These are phyloP conservation scores for Cetradonia linearis DNA, from an alignment of 495 filamentous ascomycete genomes.

Conservation along the genomic window DNA sequence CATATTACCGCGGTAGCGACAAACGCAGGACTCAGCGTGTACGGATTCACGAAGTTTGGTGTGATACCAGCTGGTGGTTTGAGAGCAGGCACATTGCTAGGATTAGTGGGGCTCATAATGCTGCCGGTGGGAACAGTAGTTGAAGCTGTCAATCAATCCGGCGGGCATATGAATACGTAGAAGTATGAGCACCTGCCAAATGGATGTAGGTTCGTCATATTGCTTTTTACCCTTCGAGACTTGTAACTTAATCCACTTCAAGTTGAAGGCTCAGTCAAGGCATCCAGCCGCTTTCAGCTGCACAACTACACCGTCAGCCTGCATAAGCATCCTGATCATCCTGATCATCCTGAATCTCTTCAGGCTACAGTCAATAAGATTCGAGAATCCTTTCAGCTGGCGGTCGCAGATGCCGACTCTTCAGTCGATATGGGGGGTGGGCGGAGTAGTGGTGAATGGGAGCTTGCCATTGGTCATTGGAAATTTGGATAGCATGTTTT, in stretches of 20 bases:
- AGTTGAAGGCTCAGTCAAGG: neutral
- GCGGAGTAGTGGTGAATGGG: neutral
- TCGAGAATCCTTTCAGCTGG: neutral
- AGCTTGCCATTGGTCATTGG: neutral
- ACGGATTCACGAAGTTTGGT: conserved; percentile 7
- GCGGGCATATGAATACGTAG: neutral
- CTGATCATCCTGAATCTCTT: neutral
- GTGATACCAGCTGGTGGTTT: conserved; percentile 3
- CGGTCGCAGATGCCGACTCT: neutral
- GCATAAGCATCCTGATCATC: neutral
- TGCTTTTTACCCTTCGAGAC: neutral
- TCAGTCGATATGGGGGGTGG: neutral
- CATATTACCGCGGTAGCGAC: conserved; percentile 1
- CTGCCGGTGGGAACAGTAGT: neutral
- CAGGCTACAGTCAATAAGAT: neutral
- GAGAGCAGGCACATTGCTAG: neutral
- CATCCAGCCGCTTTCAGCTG: neutral
- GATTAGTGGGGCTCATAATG: neutral
- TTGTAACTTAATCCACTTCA: neutral
- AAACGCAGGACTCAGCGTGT: conserved; percentile 11
- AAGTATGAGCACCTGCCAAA: neutral
- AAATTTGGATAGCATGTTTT: too few species aligned
- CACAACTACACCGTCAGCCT: neutral
- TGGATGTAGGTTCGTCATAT: neutral
- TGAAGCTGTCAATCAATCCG: neutral